phyloP scores from a whole-genome alignment of 2,329 filamentous ascomycete genomes.

The Lomentospora prolificans region DNA sequence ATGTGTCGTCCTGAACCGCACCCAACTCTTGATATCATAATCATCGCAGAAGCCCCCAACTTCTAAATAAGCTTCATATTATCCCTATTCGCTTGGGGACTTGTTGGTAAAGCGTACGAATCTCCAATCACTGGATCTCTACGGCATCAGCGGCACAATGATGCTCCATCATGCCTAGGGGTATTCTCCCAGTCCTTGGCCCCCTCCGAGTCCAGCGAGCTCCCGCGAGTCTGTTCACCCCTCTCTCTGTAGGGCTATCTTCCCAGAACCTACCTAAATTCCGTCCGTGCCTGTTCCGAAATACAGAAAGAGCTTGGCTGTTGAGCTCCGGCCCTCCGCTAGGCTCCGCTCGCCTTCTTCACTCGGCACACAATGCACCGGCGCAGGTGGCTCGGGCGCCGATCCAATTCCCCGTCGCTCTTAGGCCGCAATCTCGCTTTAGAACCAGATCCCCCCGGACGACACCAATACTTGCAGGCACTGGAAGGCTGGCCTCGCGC shows the following conservation, averaged over 20 bases:
- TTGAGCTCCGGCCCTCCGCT: not conserved
- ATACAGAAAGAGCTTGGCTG: not conserved
- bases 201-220: slow-evolving; percentile 7
- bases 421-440: not conserved
- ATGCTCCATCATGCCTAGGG: slow-evolving; percentile 9
- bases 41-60: not conserved
- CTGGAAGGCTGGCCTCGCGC: not conserved
- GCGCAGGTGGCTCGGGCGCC: not conserved
- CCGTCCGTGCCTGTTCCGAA: not conserved
- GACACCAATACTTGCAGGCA: not conserved
- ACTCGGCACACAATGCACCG: not conserved
- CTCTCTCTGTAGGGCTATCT: not conserved
- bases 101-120: not conserved
- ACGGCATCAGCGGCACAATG: slow-evolving; percentile 5
- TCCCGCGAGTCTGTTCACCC: not conserved
- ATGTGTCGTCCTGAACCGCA: not conserved
- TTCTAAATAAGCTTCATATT: not conserved
- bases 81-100: not conserved
- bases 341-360: not conserved
- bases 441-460: not conserved
- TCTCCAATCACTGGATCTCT: not conserved
- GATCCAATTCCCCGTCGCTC: not conserved
- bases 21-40: not conserved
- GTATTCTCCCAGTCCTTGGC: slow-evolving; percentile 9
- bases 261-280: not conserved